Evolutionary conservation across 495 filamentous ascomycete genomes (phyloP), one percentile per base, ranked within the genome.

Genomic region (Lasiosphaeria hispida): DNA sequence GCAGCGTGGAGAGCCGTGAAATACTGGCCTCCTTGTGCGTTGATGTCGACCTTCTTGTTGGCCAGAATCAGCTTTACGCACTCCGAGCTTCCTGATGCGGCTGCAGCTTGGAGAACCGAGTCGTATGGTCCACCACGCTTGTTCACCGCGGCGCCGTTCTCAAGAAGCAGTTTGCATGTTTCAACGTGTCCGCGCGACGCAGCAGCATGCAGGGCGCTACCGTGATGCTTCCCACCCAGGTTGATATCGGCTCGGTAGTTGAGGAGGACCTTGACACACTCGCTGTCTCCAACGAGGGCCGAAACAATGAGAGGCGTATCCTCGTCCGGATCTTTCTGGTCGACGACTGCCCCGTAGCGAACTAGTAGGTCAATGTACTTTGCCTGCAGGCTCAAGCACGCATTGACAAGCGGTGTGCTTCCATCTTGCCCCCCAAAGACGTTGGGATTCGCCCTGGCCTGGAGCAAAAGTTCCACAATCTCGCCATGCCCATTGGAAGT

Each of bases 1-100:
- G 57, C 57, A 9, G 57, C 57, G 33, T 60, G 57, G 15, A 60
- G 23, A 2, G 57, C 57, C 2, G 50, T 60, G 42, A 48, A 60
- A 17, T 45, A 42, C 40, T 40, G 47, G 34, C 50, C 35, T 13
- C 52, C 52, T 0, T n/a, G 10, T 10, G 44, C 40, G 19, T 45
- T 17, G 10, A 45, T 41, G 52, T 41, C 45, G 11, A 30, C 47
- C 1, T 10, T 49, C n/a, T 33, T 44, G 30, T 14, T 50, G 23
- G 52, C 52, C 8, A 55, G 23, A 45, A 55, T 35, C 18, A 13
- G n/a, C 17, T 33, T 33, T 6, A 55, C 40, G 8, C 15, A 34
- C 14, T 11, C 35, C 8, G 23, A 23, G 17, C 48, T 23, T 13
- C 57, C 57, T 0, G 57, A 60, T 18, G 51, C 30, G 34, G 41